Evolutionary conservation across 768 basidiomycete genomes (phyloP).

Genomic region (Mycena maculata): DNA sequence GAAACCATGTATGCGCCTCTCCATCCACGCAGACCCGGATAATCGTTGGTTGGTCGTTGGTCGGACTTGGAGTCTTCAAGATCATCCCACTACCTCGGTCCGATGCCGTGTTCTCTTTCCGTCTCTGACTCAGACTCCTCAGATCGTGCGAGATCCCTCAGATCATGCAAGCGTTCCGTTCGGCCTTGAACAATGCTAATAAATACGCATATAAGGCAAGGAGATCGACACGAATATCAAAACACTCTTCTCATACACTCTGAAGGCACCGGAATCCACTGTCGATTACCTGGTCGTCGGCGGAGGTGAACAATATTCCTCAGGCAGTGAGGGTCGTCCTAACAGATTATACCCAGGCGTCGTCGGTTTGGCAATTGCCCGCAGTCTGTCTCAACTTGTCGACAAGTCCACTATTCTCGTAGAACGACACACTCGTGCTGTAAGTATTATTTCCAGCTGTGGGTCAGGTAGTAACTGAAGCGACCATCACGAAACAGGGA

Average conservation of each 20-base stretch:
- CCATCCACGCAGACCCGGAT: too few species aligned
- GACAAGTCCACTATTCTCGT: constrained; percentile 81
- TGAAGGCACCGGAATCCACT: constrained; percentile 70
- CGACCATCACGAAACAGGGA: constrained; percentile 50
- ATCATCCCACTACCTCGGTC: too few species aligned
- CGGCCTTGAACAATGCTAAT: constrained; percentile 26
- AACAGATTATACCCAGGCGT: constrained; percentile 70
- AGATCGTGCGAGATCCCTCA: too few species aligned
- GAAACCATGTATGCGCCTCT: too few species aligned
- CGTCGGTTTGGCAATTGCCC: constrained; percentile 88
- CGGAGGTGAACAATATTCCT: constrained; percentile 66
- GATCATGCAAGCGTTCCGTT: constrained; percentile 23
- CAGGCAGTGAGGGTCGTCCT: not conserved
- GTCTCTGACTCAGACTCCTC: too few species aligned
- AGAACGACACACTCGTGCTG: constrained; percentile 74
- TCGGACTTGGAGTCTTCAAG: too few species aligned
- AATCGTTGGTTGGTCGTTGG: too few species aligned
- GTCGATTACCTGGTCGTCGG: constrained; percentile 92
- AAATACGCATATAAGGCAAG: constrained; percentile 31
- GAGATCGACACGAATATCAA: not conserved
- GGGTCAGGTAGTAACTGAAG: too few species aligned
- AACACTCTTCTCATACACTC: not conserved
- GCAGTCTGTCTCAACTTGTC: constrained; percentile 75
- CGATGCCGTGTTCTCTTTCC: not conserved
- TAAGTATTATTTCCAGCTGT: not conserved